Evolutionary conservation across 345 rosid species (phyloP), one percentile per base, ranked within the genome.

Genomic region (Populus simonii): DNA sequence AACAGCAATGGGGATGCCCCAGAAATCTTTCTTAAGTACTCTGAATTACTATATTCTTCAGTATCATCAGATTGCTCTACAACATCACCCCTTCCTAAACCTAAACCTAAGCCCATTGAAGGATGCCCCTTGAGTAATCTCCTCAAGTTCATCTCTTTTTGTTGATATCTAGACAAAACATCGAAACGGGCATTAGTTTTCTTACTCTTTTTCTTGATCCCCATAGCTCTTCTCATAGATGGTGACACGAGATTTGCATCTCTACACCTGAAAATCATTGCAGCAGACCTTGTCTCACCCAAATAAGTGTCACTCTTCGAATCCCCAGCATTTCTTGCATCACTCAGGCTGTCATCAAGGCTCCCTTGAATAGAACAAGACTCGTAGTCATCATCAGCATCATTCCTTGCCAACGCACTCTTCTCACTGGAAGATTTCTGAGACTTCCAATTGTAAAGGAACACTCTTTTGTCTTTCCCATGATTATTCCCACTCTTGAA

Each of bases 391-490:
- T 73, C 77, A 33, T 45, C 73, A 33, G n/a, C 66, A 73, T 68
- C 72, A 61, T 87, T 84, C 38, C 77, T 83, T 45, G 83, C 87
- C 69, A 81, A 38, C 20, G 84, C 89, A 36, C 88, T 84, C 70
- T 82, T 87, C 72, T 87, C 92, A 39, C 84, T 82, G 38, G 94
- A 89, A 43, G 91, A 90, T 77, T 83, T 91, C 62, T 88, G 90
- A 69, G 85, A 80, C 78, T 88, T 93, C 99, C 97, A 93, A 75
- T 94, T 94, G 77, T 92, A 83, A 77, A 94, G 85, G 69, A 92
- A 93, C 39, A 92, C 94, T 29, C 76, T 85, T 81, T 89, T 90
- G 77, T 90, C 92, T 72, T 86, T 87, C 36, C 86, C 86, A 38
- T 36, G 66, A 33, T 18, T 20, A 77, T 74, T 81, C 8, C 38